Evolutionary conservation across 1,139 yeast genomes (phyloP).

Genomic region (Pichia sp.): DNA sequence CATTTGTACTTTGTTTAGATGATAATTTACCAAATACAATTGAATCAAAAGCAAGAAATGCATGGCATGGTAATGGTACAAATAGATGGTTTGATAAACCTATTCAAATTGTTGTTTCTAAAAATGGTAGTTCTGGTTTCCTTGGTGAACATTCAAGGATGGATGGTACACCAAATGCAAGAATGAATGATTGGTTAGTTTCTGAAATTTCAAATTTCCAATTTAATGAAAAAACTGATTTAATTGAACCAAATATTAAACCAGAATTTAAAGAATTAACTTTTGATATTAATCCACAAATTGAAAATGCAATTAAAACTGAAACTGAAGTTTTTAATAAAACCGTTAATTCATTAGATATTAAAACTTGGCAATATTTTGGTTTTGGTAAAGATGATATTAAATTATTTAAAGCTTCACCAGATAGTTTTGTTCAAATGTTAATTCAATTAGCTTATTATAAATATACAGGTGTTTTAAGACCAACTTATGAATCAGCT

Average conservation of each 20-base stretch:
- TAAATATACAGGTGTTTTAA: conserved; percentile 70
- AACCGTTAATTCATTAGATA: conserved; percentile 48
- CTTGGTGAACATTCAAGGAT: conserved; percentile 94
- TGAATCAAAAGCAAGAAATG: conserved; percentile 78
- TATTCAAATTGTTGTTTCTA: conserved; percentile 72
- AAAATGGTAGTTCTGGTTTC: conserved; percentile 86
- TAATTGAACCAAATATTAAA: background rate
- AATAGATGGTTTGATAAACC: conserved; percentile 94
- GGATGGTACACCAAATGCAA: conserved; percentile 97
- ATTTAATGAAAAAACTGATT: conserved; percentile 22
- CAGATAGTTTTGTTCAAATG: conserved; percentile 75
- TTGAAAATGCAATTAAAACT: conserved; percentile 44
- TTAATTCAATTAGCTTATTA: conserved; percentile 70
- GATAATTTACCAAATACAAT: conserved; percentile 62
- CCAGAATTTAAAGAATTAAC: conserved; percentile 30
- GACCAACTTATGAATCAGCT: conserved; percentile 95
- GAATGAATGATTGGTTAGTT: conserved; percentile 73
- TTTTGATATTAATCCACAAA: conserved; percentile 48
- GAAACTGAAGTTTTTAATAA: conserved; percentile 46
- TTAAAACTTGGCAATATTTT: conserved; percentile 61
- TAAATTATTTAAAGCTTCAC: conserved; percentile 63
- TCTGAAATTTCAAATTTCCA: conserved; percentile 32
- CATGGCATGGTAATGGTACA: conserved; percentile 93
- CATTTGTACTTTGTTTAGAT: conserved; percentile 80
- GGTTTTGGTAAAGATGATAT: conserved; percentile 69